Evolutionary conservation across 1,284 basidiomycete species (phyloP).

Genomic region (Ceratobasidium sp.): DNA sequence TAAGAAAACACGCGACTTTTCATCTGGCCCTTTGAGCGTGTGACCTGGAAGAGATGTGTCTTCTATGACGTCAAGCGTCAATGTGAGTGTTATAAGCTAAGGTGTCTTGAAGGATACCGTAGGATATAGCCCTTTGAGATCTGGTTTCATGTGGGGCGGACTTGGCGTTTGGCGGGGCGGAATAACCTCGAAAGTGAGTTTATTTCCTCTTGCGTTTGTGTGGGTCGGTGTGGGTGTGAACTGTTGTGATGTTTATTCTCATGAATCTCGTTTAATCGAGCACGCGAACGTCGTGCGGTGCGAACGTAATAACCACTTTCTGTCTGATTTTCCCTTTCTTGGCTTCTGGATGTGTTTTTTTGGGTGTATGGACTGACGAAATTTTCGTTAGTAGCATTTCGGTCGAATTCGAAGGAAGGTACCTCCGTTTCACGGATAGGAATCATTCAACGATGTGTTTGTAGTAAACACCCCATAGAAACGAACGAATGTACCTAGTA

Average conservation of each 20-base stretch:
- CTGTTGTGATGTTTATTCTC: constrained; percentile 28
- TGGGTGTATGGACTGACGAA: too few species aligned
- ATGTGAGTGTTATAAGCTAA: constrained; percentile 1
- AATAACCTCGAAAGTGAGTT: not conserved
- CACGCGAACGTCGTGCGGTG: constrained; percentile 21
- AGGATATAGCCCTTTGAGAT: not conserved
- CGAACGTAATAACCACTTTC: constrained; percentile 43
- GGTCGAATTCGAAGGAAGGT: too few species aligned
- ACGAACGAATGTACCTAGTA: too few species aligned
- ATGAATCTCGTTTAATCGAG: constrained; percentile 47
- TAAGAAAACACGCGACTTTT: not conserved
- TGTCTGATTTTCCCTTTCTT: constrained; percentile 28
- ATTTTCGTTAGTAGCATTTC: too few species aligned
- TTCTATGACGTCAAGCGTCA: constrained; percentile 5
- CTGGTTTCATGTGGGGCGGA: not conserved
- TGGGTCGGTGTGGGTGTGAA: not conserved
- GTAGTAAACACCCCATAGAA: too few species aligned
- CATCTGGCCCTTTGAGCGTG: constrained; percentile 16
- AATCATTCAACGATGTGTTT: too few species aligned
- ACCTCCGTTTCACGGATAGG: too few species aligned
- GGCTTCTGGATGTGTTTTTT: not conserved
- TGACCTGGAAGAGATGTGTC: not conserved
- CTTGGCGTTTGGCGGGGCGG: too few species aligned
- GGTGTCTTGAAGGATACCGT: too few species aligned
- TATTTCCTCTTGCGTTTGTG: not conserved